Evolutionary conservation across 2,329 filamentous ascomycete genomes (phyloP), one percentile per base, ranked within the genome.

Genomic region (Talaromyces rugulosus): DNA sequence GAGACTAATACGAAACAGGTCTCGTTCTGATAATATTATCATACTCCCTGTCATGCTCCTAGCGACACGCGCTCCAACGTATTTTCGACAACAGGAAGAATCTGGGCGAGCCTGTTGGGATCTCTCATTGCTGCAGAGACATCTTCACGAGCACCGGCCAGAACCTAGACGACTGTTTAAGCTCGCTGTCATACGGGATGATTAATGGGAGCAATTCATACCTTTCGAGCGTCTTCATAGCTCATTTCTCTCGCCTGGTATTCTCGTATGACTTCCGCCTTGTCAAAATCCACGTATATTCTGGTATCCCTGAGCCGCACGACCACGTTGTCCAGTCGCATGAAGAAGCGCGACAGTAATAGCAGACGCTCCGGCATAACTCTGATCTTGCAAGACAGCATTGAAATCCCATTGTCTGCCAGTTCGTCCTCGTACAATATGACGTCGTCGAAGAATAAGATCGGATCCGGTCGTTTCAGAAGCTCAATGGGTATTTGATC

Each of bases 361-460:
- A 99, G 83, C 78, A 99, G 87, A 60, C 95, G 84, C 69, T 89
- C 86, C 60, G 93, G 91, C 88, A 98, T 97, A 61, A 98, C 94
- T 63, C 95, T 85, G 57, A 98, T 81, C 81, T 99, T 99, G 77
- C 90, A 92, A 65, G 89, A 96, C 62, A 96, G 82, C 73, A 97
- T 84, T 33, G 92, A 91, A 68, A 98, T 95, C 64, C 95, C 95
- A 72, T 99, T 99, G 76, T 99, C 95, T 64, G 96, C 95, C 54
- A 99, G 85, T 81, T 99, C 95, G 78, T 96, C 96, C 80, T 99
- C 95, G 75, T 96, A 99, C 55, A 99, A 83, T 69, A 97, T 87
- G 44, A 99, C 92, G 70, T 98, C 92, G 78, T 98, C 94, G 74
- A 96, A 96, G 82, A 98, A 97, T 5, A 96, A 80, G 66, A 99